Base-by-base conservation (phyloP, 768 basidiomycete genomes). In the Boletus reticuloceps region DNA sequence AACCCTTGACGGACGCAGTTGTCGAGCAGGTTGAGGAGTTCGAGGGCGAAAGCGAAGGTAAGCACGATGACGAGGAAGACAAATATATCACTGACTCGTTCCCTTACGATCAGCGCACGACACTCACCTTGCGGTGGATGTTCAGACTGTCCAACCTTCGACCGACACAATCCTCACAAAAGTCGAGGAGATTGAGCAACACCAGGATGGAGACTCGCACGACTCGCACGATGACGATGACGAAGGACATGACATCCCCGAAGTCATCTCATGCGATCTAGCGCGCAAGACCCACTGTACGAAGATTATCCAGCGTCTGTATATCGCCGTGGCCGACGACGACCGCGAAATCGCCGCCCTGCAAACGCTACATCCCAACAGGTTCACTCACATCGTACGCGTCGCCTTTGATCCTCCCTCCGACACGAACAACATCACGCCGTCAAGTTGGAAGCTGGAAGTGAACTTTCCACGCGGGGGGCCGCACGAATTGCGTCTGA, bases 281-380 rank as follows among this genome's bases (percentile, higher is more conserved):
- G 45, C 22, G 2, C 34, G 13, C 29, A 55, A 58, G 40, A 42
- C 54, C 17, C 34, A 34, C 19, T 1, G 40, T 41, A 47, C 50
- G 22, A 46, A 25, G 53, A 25, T 55, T 20, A 17, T 45, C 32
- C 7, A 16, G 2, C 25, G 32, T 7, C 14, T 55, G 19, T 58
- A 50, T 29, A 2, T 51, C 29, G 54, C 54, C 27, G 6, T 58
- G 10, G 37, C 49, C 13, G 49, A 58, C 36, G 27, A 58, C 29
- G 49, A 50, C 31, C 10, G 50, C 29, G 50, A 56, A 11, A 56
- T 58, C 11, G 34, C 41, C 12, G 50, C 36, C 29, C 10, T 58
- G 41, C 41, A 41, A 22, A 56, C 54, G 0, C 31, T 14, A 6
- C 5, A 29, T 4, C 4, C 25, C 22, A 31, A 43, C 9, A 14